Conservation (phyloP, 129 eudicot genomes). For the Centaurea solstitialis region DNA sequence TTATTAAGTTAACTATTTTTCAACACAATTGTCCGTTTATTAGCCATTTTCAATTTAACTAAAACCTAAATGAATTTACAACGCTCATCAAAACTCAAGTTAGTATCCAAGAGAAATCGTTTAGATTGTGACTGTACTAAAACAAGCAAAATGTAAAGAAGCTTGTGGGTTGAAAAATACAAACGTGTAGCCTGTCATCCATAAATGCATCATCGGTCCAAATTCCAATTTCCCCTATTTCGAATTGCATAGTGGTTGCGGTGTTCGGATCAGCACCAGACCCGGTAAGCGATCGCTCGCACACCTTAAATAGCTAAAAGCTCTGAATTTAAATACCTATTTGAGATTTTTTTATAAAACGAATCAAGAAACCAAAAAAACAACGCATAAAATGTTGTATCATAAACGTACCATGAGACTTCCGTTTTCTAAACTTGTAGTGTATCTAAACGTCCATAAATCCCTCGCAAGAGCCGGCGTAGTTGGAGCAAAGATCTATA, state of each 20-base stretch:
- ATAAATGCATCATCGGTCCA: too few species aligned
- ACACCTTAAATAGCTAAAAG: conserved; percentile 43
- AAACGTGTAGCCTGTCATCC: too few species aligned
- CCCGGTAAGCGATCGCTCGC: conserved; percentile 82
- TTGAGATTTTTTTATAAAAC: neutral
- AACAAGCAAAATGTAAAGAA: too few species aligned
- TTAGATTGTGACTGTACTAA: too few species aligned
- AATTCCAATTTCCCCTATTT: conserved; percentile 73
- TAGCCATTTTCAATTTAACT: too few species aligned
- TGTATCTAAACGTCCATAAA: conserved; percentile 89
- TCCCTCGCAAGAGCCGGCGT: conserved; percentile 87
- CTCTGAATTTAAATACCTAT: neutral
- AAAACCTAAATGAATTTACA: too few species aligned
- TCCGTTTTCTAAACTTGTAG: conserved; percentile 82
- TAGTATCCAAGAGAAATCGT: too few species aligned
- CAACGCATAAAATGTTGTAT: neutral
- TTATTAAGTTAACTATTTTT: too few species aligned
- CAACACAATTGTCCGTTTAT: too few species aligned
- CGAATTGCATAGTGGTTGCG: conserved; percentile 63
- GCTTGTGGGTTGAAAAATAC: too few species aligned
- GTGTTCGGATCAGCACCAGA: conserved; percentile 72
- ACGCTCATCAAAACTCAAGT: too few species aligned
- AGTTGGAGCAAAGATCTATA: conserved; percentile 84
- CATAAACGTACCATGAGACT: conserved; percentile 70
- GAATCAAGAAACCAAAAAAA: neutral